These are phyloP conservation scores for Pyrus communis DNA, from an alignment of 306 rosid genomes.

Conservation along the genomic window DNA sequence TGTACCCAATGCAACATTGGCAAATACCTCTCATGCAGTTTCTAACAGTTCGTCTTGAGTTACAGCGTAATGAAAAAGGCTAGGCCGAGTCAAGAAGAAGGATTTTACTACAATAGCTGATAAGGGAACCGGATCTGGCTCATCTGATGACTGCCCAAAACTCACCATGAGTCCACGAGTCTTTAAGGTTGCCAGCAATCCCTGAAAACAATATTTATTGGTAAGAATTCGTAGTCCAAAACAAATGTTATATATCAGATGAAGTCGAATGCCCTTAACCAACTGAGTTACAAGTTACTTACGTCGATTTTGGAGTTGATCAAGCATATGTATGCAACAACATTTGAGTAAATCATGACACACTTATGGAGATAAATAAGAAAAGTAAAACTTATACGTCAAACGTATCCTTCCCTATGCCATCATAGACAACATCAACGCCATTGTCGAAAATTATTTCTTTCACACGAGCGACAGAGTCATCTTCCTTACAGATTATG, in stretches of 20 bases:
- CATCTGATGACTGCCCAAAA: slow-evolving; percentile 87
- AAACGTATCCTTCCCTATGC: too few relatives aligned
- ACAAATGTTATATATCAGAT: too few relatives aligned
- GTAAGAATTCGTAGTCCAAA: not conserved
- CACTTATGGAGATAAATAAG: too few relatives aligned
- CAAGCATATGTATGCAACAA: too few relatives aligned
- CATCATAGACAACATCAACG: too few relatives aligned
- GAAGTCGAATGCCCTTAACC: too few relatives aligned
- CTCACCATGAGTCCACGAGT: slow-evolving; percentile 64
- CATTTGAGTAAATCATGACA: too few relatives aligned
- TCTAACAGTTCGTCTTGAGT: slow-evolving; percentile 59
- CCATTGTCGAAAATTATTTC: too few relatives aligned
- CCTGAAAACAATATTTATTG: slow-evolving; percentile 30
- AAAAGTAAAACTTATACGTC: too few relatives aligned
- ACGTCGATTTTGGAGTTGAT: too few relatives aligned
- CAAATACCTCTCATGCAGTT: slow-evolving; percentile 64
- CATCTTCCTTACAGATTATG: slow-evolving; percentile 51
- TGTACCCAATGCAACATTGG: slow-evolving; percentile 42
- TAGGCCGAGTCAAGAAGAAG: slow-evolving; percentile 76
- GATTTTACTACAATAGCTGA: slow-evolving; percentile 60
- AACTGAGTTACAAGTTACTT: too few relatives aligned
- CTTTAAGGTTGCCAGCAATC: slow-evolving; percentile 73
- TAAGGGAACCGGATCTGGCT: slow-evolving; percentile 75
- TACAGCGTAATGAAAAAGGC: slow-evolving; percentile 45
- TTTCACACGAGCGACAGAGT: too few relatives aligned